Evolutionary conservation across 2,329 filamentous ascomycete species (phyloP), one percentile per base, ranked within the genome.

Genomic region (Microcera coccophila): DNA sequence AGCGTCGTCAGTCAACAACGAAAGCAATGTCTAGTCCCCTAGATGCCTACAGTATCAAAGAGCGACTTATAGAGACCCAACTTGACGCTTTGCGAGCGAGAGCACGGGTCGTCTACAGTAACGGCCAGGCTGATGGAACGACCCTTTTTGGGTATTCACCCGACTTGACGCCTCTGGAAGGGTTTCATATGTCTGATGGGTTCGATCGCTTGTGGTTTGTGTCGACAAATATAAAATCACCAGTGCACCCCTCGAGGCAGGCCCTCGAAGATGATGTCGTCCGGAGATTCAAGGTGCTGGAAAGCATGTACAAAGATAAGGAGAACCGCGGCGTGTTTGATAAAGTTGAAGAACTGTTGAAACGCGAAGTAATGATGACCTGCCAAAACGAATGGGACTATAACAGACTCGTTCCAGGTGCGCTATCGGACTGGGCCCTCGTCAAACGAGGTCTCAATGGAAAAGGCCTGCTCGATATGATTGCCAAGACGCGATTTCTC

Each of bases 131-230:
- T 31, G 52, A 57, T 34, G 35, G 47, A 17, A 56, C 53, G 15
- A 22, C 44, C 21, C 44, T 55, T 15, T 57, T 50, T 50, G 46
- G 44, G 5, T 36, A 41, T 3, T 20, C 40, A 8, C 33, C 40
- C 31, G 11, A 35, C 24, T 4, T 8, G 16, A 8, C 16, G 18
- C 5, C 16, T 35, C 15, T 17, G 9, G n/a, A 39, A 38, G 53
- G 52, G 4, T 40, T 55, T 20, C 45, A 24, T 12, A 4, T 55
- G 4, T 58, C 50, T 26, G 55, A 58, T 37, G 55, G 55, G 3
- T 58, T 53, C 21, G 50, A 57, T 19, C 42, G 45, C 14, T 52
- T 38, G 15, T 58, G 52, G 55, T 57, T 50, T 40, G 34, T 58
- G 4, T 55, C 55, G 3, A 48, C 49, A 16, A 45, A 53, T 14